Evolutionary conservation across 805 yeast genomes (phyloP).

Genomic region (Lipomyces yamanashiensis): DNA sequence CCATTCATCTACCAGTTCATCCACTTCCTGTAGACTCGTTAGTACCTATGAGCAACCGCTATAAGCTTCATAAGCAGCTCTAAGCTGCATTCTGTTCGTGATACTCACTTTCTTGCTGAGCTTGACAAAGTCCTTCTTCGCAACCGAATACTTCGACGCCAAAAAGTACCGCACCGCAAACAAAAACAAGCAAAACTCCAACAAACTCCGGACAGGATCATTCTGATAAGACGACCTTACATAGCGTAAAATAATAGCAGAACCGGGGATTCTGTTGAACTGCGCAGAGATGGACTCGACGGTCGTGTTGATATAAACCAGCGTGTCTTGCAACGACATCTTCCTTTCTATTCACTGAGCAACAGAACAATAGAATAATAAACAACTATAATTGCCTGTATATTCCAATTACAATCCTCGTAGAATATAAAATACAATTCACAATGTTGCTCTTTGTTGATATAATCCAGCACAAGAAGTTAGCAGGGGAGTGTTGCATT

Average conservation of each 20-base stretch:
- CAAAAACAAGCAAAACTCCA: slow-evolving; percentile 75
- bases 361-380: no score
- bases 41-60: background rate
- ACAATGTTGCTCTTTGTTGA: no score
- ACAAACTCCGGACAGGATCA: slow-evolving; percentile 87
- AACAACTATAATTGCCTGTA: no score
- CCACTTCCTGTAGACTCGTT: slow-evolving; percentile 57
- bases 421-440: no score
- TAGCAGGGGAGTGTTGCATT: no score
- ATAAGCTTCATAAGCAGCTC: background rate
- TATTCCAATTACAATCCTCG: no score
- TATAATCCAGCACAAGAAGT: no score
- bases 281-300: slow-evolving; percentile 34
- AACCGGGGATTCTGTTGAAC: slow-evolving; percentile 47
- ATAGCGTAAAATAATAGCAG: slow-evolving; percentile 56
- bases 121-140: slow-evolving; percentile 70
- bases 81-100: no score
- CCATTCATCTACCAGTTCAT: slow-evolving; percentile 89
- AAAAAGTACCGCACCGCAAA: slow-evolving; percentile 85
- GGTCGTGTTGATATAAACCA: slow-evolving; percentile 32
- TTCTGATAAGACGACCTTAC: slow-evolving; percentile 85
- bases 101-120: slow-evolving; percentile 42
- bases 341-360: no score
- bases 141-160: slow-evolving; percentile 75
- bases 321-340: slow-evolving; percentile 35